phyloP scores from a whole-genome alignment of 2,329 filamentous ascomycete species.

The Ceratocystis alfenasii region DNA sequence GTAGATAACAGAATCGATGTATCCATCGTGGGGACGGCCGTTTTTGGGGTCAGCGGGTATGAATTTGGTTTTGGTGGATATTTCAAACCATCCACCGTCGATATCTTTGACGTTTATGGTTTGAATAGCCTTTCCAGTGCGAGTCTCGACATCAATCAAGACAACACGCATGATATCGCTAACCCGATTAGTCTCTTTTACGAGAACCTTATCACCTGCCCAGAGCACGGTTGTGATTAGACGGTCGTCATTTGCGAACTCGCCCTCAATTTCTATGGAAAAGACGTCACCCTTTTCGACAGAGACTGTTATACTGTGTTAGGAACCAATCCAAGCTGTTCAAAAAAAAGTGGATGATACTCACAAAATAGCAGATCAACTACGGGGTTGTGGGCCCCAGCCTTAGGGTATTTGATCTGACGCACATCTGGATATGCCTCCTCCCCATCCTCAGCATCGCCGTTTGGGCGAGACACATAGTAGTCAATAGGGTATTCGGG shows the following conservation, averaged over 20 bases:
- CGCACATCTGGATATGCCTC: constrained; percentile 84
- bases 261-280: constrained; percentile 60
- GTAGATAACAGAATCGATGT: constrained; percentile 81
- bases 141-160: constrained; percentile 63
- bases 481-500: constrained; percentile 90
- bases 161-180: constrained; percentile 84
- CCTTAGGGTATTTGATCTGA: constrained; percentile 94
- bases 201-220: constrained; percentile 72
- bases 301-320: constrained; percentile 41
- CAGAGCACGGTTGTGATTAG: constrained; percentile 90
- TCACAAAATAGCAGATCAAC: constrained; percentile 69
- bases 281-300: constrained; percentile 66
- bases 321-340: neutral
- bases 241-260: constrained; percentile 68
- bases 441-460: constrained; percentile 56
- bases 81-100: constrained; percentile 97
- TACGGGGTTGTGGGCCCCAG: constrained; percentile 82
- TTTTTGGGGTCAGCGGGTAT: constrained; percentile 72
- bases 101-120: constrained; percentile 66
- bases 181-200: constrained; percentile 88
- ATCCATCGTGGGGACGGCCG: constrained; percentile 71
- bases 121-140: constrained; percentile 66
- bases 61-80: constrained; percentile 72
- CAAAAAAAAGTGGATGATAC: neutral
- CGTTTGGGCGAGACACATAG: constrained; percentile 77